phyloP scores from a whole-genome alignment of 169 alveolate genomes.

The Hepatocystis sp. region DNA sequence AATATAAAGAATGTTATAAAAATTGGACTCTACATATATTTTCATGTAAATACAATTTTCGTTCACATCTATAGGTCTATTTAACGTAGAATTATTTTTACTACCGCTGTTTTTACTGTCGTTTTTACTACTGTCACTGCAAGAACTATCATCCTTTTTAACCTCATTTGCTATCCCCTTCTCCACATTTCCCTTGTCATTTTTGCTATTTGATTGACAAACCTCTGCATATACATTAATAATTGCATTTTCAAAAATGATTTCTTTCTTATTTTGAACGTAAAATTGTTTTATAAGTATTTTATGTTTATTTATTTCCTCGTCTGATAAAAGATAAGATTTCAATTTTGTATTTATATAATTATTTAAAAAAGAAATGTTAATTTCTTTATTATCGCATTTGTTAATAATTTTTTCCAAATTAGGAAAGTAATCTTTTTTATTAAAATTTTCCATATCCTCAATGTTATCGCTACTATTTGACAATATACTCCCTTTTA shows the following conservation, averaged over 20 bases:
- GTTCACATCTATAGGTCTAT: neutral
- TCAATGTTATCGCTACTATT: constrained; percentile 37
- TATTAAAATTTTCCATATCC: constrained; percentile 12
- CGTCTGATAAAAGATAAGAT: constrained; percentile 31
- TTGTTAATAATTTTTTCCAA: constrained; percentile 47
- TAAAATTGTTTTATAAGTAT: constrained; percentile 25
- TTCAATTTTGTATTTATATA: constrained; percentile 17
- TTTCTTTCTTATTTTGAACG: constrained; percentile 29
- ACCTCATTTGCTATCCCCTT: no score
- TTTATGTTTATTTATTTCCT: constrained; percentile 55
- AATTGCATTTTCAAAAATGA: constrained; percentile 54
- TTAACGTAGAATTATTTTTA: neutral
- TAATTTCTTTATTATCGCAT: constrained; percentile 41
- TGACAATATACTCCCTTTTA: constrained; percentile 37
- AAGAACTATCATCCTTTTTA: neutral
- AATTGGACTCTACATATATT: constrained; percentile 45
- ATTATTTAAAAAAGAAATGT: constrained; percentile 25
- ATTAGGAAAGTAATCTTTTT: constrained; percentile 40
- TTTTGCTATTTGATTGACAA: constrained; percentile 4
- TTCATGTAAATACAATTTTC: constrained; percentile 44
- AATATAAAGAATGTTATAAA: constrained; percentile 43
- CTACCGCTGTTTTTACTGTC: no score
- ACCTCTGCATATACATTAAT: constrained; percentile 46
- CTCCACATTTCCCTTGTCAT: neutral
- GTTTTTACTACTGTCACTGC: neutral